Conservation (phyloP, 1,139 yeast genomes). For the Lodderomyces margitis region DNA sequence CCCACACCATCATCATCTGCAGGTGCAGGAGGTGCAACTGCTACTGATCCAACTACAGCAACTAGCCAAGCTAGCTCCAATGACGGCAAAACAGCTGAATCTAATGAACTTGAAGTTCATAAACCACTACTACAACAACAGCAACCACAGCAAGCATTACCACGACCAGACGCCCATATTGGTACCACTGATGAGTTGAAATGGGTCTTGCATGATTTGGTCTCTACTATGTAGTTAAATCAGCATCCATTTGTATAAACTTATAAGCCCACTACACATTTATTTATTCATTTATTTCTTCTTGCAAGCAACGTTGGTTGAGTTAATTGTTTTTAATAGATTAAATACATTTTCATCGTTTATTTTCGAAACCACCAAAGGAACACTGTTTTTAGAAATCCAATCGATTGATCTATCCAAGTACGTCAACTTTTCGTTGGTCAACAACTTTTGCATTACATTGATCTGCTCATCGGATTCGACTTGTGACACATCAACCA, state of each 20-base stretch:
- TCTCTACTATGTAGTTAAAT: slow-evolving; percentile 30
- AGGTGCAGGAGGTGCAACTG: not conserved
- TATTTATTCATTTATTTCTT: slow-evolving; percentile 2
- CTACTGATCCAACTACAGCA: not conserved
- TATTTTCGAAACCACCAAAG: slow-evolving; percentile 7
- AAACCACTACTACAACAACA: slow-evolving; percentile 2
- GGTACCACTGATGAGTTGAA: slow-evolving; percentile 70
- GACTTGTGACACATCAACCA: slow-evolving; percentile 10
- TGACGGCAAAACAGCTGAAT: not conserved
- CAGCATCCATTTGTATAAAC: not conserved
- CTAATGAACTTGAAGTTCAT: not conserved
- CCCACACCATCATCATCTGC: slow-evolving; percentile 2
- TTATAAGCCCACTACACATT: not conserved
- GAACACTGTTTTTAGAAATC: slow-evolving; percentile 5
- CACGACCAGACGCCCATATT: slow-evolving; percentile 31
- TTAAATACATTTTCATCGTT: slow-evolving; percentile 6
- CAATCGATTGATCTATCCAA: slow-evolving; percentile 6
- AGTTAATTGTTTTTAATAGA: slow-evolving; percentile 1
- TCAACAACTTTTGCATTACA: slow-evolving; percentile 4
- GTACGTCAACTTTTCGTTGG: not conserved
- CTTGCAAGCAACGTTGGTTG: slow-evolving; percentile 2
- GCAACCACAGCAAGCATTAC: slow-evolving; percentile 6
- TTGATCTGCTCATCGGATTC: slow-evolving; percentile 1
- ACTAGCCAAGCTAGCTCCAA: not conserved
- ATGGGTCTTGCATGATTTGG: slow-evolving; percentile 65